These are phyloP conservation scores for Claviceps pusilla DNA, from an alignment of 2,329 filamentous ascomycete genomes.

Conservation along the genomic window DNA sequence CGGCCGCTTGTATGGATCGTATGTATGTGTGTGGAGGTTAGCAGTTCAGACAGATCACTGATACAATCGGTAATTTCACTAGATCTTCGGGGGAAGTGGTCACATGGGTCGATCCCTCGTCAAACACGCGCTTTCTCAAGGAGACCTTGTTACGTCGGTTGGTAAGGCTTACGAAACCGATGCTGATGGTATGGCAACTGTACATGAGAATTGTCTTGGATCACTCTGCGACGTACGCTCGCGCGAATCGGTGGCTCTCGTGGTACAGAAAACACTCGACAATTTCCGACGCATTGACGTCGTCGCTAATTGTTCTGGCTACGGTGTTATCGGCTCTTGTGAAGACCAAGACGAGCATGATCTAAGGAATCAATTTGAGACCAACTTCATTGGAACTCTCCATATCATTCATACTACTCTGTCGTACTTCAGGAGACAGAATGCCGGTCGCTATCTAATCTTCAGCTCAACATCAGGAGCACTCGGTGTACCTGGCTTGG, in stretches of 20 bases:
- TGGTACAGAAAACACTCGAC: conserved; percentile 53
- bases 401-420: conserved; percentile 84
- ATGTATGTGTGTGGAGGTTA: background rate
- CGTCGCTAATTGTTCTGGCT: conserved; percentile 86
- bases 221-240: conserved; percentile 83
- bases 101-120: conserved; percentile 89
- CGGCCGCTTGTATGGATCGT: conserved; percentile 77
- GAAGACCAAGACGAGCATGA: conserved; percentile 96
- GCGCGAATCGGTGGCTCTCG: conserved; percentile 58
- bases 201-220: conserved; percentile 59
- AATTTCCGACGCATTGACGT: conserved; percentile 75
- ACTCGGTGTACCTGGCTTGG: conserved; percentile 81
- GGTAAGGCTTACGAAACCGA: conserved; percentile 69
- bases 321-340: conserved; percentile 87
- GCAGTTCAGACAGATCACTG: background rate
- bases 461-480: conserved; percentile 88
- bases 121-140: conserved; percentile 63
- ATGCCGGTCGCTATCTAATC: conserved; percentile 71
- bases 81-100: conserved; percentile 93
- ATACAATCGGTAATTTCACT: background rate
- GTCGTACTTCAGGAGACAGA: conserved; percentile 69
- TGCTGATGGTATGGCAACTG: conserved; percentile 54
- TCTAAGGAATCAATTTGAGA: conserved; percentile 89
- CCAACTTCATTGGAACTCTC: conserved; percentile 89
- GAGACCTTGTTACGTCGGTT: conserved; percentile 74